A percentile compares a stretch with the other conserved stretches of the same genome.
Conservation (phyloP, 1,139 yeast genomes). For the Yamadazyma atmosphaerica region DNA sequence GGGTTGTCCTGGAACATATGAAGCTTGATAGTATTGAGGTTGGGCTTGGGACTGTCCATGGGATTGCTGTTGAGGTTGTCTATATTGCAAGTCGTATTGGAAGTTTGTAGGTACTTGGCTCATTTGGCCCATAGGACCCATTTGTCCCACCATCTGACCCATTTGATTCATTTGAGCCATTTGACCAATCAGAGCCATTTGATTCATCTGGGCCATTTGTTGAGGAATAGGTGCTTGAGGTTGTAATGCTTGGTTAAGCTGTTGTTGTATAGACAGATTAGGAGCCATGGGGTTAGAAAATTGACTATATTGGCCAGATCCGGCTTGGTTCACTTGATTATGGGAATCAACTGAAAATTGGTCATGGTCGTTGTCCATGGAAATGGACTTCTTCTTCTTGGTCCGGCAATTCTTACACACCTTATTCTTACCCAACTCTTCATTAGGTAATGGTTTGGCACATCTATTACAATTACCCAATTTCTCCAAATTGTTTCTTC, state of each 20-base stretch:
- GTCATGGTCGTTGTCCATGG: background rate
- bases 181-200: background rate
- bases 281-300: slow-evolving; percentile 6
- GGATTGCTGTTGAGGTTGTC: slow-evolving; percentile 3
- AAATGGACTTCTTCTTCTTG: slow-evolving; percentile 46
- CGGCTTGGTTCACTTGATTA: background rate
- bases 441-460: slow-evolving; percentile 46
- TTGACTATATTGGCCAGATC: slow-evolving; percentile 3
- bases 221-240: slow-evolving; percentile 16
- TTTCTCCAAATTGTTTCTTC: slow-evolving; percentile 56
- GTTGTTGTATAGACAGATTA: slow-evolving; percentile 14
- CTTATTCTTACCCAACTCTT: slow-evolving; percentile 53
- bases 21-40: slow-evolving; percentile 4
- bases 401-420: slow-evolving; percentile 55
- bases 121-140: background rate
- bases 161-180: background rate
- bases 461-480: slow-evolving; percentile 65
- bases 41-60: slow-evolving; percentile 5
- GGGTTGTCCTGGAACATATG: slow-evolving; percentile 1
- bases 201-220: slow-evolving; percentile 4
- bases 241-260: slow-evolving; percentile 16
- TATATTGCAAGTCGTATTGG: slow-evolving; percentile 2
- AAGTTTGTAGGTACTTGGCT: slow-evolving; percentile 1
- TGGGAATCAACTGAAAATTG: background rate
- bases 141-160: background rate